These are phyloP conservation scores for Arabidopsis lyrata DNA, from an alignment of 441 rosid species.

Conservation along the genomic window DNA sequence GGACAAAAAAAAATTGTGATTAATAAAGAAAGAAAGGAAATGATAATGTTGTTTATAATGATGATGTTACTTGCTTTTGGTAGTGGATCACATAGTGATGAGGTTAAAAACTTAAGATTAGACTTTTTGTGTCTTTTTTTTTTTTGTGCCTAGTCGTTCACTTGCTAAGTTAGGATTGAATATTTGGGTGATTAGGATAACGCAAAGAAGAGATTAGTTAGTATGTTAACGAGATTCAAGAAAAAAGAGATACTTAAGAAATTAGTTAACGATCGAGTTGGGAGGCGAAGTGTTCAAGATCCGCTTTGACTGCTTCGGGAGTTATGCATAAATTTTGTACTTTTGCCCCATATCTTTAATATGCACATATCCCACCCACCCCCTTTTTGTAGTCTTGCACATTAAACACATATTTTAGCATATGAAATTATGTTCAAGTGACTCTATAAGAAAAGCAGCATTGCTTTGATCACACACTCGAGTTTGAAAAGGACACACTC, in stretches of 20 bases:
- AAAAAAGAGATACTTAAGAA: background rate
- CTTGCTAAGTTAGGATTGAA: background rate
- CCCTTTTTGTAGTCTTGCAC: conserved; percentile 12
- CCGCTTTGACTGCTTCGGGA: conserved; percentile 47
- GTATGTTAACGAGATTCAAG: conserved; percentile 37
- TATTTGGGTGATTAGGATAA: background rate
- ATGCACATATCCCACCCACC: background rate
- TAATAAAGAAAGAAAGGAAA: conserved; percentile 29
- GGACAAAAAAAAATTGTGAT: conserved; percentile 20
- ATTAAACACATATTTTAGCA: background rate
- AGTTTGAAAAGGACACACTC: conserved; percentile 30
- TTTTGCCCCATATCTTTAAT: conserved; percentile 25
- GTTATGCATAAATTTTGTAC: conserved; percentile 32
- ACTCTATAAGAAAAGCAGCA: background rate
- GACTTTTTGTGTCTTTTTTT: too few relatives aligned
- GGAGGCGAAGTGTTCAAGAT: conserved; percentile 43
- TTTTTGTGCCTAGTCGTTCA: background rate
- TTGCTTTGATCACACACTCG: conserved; percentile 31
- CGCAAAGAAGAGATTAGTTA: conserved; percentile 17
- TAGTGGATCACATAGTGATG: conserved; percentile 46
- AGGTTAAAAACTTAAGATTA: too few relatives aligned
- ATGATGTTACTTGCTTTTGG: conserved; percentile 45
- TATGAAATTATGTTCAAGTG: background rate
- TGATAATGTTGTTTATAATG: conserved; percentile 47
- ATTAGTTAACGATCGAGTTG: conserved; percentile 35